A percentile compares a stretch with the other conserved stretches of the same genome.
These are phyloP conservation scores for Eragrostis tef DNA, from an alignment of 202 grass and related monocot genomes.

Conservation along the genomic window DNA sequence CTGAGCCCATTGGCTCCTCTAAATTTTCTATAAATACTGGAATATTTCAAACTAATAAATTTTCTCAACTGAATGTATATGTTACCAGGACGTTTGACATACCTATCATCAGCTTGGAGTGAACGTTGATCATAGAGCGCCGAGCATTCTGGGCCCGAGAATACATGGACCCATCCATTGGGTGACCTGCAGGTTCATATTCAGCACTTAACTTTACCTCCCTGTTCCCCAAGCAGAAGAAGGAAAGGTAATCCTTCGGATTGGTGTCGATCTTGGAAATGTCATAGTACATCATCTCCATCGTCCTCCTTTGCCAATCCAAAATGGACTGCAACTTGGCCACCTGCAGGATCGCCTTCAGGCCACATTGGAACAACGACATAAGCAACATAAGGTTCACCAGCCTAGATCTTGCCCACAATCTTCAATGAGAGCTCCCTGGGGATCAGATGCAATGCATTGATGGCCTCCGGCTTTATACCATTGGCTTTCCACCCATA, in stretches of 20 bases:
- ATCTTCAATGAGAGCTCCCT: not conserved
- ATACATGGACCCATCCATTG: not conserved
- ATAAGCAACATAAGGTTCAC: not conserved
- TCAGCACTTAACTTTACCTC: not conserved
- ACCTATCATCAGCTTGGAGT: slow-evolving; percentile 28
- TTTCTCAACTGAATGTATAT: not conserved
- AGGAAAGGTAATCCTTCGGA: slow-evolving; percentile 17
- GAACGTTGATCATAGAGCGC: not conserved
- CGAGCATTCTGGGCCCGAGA: not conserved
- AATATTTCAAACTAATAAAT: not conserved
- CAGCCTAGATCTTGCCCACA: slow-evolving; percentile 19
- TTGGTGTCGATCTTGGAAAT: not conserved
- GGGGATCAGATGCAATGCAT: no score
- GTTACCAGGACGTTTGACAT: not conserved
- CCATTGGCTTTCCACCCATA: no score
- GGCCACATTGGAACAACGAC: not conserved
- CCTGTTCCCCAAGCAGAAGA: slow-evolving; percentile 26
- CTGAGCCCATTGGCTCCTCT: no score
- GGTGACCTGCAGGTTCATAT: not conserved
- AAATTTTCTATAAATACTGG: no score
- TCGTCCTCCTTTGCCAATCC: not conserved
- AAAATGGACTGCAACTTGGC: not conserved
- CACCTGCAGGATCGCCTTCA: not conserved
- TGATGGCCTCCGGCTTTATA: no score
- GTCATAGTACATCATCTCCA: slow-evolving; percentile 19